Evolutionary conservation across 2,329 filamentous ascomycete genomes (phyloP).

Genomic region (Aspergillus ochraceoroseus): DNA sequence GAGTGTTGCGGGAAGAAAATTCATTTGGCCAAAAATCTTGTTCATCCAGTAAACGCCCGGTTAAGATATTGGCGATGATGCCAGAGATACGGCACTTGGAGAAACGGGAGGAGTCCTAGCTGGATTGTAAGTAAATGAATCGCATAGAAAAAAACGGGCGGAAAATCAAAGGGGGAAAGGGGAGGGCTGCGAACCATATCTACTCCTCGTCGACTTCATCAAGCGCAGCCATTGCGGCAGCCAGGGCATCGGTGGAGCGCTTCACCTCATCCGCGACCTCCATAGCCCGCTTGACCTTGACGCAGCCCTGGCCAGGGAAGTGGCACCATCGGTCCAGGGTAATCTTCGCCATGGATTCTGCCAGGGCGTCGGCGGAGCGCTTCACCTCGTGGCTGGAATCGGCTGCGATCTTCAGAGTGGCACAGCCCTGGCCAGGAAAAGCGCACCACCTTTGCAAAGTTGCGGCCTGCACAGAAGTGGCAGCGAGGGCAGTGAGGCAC

Average conservation of each 20-base stretch:
- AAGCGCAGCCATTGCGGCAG: slow-evolving; percentile 31
- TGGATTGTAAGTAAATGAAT: too few relatives aligned
- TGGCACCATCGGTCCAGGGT: slow-evolving; percentile 33
- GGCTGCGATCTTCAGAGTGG: slow-evolving; percentile 28
- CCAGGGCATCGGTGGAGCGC: slow-evolving; percentile 32
- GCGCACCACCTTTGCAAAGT: slow-evolving; percentile 30
- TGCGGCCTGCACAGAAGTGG: slow-evolving; percentile 33
- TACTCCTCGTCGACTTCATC: slow-evolving; percentile 17
- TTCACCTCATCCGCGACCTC: slow-evolving; percentile 55
- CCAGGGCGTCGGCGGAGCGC: slow-evolving; percentile 32
- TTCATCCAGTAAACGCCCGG: too few relatives aligned
- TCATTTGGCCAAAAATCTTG: too few relatives aligned
- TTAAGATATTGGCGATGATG: too few relatives aligned
- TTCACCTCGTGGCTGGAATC: slow-evolving; percentile 27
- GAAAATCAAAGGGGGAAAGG: too few relatives aligned
- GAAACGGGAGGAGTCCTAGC: too few relatives aligned
- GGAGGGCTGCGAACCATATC: background rate
- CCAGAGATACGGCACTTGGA: background rate
- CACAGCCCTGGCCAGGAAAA: slow-evolving; percentile 30
- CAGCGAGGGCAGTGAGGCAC: slow-evolving; percentile 41
- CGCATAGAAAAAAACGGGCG: too few relatives aligned
- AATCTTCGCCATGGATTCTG: slow-evolving; percentile 29
- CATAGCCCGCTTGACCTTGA: slow-evolving; percentile 62
- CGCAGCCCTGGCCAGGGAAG: slow-evolving; percentile 40
- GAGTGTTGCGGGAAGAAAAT: too few relatives aligned